Base-by-base conservation (phyloP, 2,329 filamentous ascomycete genomes). In the Dothistroma septosporum region DNA sequence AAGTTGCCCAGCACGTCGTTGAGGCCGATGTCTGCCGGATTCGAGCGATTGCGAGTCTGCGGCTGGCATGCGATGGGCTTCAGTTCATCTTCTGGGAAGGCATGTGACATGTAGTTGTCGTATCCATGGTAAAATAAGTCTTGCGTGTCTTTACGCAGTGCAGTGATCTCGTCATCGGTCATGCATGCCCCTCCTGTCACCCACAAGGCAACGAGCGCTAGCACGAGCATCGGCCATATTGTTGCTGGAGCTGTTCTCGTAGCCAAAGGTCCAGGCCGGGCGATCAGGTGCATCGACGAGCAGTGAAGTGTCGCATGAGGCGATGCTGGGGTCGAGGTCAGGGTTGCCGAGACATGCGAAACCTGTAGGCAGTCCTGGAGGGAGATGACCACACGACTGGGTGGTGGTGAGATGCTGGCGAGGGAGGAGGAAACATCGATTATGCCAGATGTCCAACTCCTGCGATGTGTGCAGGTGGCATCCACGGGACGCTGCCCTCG, bases 1-100 rank as follows among this genome's bases (percentile, higher is more conserved):
- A 97, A 99, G 78, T 99, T 97, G 4, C 94, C 94, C 48, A 99
- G 83, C 14, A 95, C 92, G 75, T 99, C 94, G 78, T 97, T 97
- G 63, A 97, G 81, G 69, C 91, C 92, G 68, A 94, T 85, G 71
- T 95, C 89, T 60, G 83, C 83, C 1, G 90, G 88, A 72, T 96
- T 90, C 53, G 86, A 80, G 69, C 85, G 84, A 78, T 97, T 92
- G 76, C 94, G 88, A 46, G 90, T 91, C 70, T 97, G 81, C 6
- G 94, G 91, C 16, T 80, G 80, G 76, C 94, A 99, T 28, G 91
- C 87, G 21, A 99, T 79, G 9, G 94, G 94, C 50, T 91, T 89
- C 60, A 99, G 80, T 85, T 94, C 94, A 72, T 99, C 94, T 76
- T 97, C 94, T 12, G 94, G 94, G 72, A 97, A 99, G 60, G 92